Evolutionary conservation across 352 stramenopile species (phyloP).

Genomic region (Phytophthora idaei): DNA sequence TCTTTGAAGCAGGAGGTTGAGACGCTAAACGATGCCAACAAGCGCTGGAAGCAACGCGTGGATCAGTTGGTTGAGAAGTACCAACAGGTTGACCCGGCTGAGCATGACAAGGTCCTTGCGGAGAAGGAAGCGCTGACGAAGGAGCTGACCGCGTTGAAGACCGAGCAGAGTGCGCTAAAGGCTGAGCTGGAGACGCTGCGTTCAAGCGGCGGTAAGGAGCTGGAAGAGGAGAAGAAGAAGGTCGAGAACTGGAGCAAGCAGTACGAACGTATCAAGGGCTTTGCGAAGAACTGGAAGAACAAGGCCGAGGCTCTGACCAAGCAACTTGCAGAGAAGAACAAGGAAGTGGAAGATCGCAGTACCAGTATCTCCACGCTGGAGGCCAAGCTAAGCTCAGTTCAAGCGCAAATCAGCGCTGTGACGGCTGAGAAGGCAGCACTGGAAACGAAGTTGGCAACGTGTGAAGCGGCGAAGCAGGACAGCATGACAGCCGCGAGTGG

Average conservation of each 20-base stretch:
- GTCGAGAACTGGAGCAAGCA: conserved; percentile 74
- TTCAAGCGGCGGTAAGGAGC: conserved; percentile 47
- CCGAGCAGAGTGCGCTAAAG: conserved; percentile 44
- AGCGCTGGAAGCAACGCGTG: conserved; percentile 81
- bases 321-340: conserved; percentile 71
- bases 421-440: conserved; percentile 48
- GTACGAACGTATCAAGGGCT: conserved; percentile 82
- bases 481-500: conserved; percentile 35
- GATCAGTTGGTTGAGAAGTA: conserved; percentile 86
- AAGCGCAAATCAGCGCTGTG: conserved; percentile 37
- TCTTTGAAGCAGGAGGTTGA: conserved; percentile 68
- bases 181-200: conserved; percentile 56
- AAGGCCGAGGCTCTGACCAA: conserved; percentile 73
- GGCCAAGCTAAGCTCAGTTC: conserved; percentile 41
- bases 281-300: conserved; percentile 85
- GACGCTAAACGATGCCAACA: conserved; percentile 66
- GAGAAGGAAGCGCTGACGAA: conserved; percentile 62
- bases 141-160: conserved; percentile 52
- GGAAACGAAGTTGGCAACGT: conserved; percentile 48
- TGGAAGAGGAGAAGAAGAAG: conserved; percentile 73
- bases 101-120: conserved; percentile 70
- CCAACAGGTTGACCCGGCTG: conserved; percentile 75
- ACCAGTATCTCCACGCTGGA: conserved; percentile 45
- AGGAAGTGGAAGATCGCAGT: conserved; percentile 59
- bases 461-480: conserved; percentile 49